Base-by-base conservation (phyloP, 164 flowering plant species). In the Sextonia rubra region DNA sequence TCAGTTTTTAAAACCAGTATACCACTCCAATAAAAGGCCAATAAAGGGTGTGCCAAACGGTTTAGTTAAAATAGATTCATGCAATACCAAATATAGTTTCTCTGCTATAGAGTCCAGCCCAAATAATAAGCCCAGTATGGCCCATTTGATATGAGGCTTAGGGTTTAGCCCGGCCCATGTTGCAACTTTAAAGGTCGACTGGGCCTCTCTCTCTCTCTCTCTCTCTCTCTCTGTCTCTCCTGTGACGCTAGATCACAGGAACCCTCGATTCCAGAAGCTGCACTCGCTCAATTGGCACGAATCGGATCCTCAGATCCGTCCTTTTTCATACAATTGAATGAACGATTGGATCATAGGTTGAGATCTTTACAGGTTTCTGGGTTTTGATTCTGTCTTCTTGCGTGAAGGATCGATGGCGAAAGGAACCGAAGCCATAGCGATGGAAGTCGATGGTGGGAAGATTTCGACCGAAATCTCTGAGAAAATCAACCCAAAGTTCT, bases 401-500 rank as follows among this genome's bases (percentile, higher is more conserved):
- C 11, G 67, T 27, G 44, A 64, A 63, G 47, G 67, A 27, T 30
- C 60, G 17, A 84, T 85, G 85, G 88, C 77, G 76, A 85, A 83
- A 72, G 84, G 80, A 62, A 75, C 12, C 70, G 84, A 80, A 44
- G 62, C 69, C 0, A 61, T 81, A 18, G 77, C 83, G 2, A 87
- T 89, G 91, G 90, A 89, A 22, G 81, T 90, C 44, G 95, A 90
- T 74, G 84, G 70, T 26, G 74, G 77, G 14, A 85, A 79, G 47
- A n/a, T n/a, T n/a, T n/a, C n/a, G n/a, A 72, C 87, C 0, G 74
- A 68, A 74, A n/a, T 1, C 60, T 61, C 83, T 11, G 85, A 86
- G 74, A 86, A 75, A 71, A 68, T 75, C 70, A 64, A 29, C 61
- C 85, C 88, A 0, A 89, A 86, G 71, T 91, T 89, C 86, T 86